Evolutionary conservation across 805 yeast genomes (phyloP), one percentile per base, ranked within the genome.

Genomic region (Zygoascus bituminiphila): DNA sequence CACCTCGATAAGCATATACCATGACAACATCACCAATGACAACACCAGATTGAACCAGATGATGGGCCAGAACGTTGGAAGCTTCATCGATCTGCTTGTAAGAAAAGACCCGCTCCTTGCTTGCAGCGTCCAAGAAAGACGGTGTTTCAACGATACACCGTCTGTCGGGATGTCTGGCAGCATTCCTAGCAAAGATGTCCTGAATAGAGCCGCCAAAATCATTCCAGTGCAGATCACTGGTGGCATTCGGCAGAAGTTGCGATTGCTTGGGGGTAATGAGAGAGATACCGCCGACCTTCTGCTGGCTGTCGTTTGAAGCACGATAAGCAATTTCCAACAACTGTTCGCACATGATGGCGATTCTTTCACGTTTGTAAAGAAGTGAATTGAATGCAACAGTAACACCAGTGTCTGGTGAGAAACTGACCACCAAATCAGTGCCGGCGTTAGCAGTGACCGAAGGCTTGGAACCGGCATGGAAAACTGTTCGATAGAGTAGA

Each of bases 1-100:
- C 98, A 58, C 97, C 96, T 67, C 99, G 81, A 61, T 91, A 87
- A 22, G 98, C 96, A 63, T 93, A 93, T 57, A 94, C 89, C 95
- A 89, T 89, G 15, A 93, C 98, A 15, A 93, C 88, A 64, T 93
- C 98, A 49, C 98, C 98, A 60, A 84, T 75, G 54, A 78, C 72
- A 59, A 93, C 83, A 12, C 98, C 98, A 5, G 82, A 78, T 22
- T 76, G 69, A 50, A 86, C 81, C 58, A 93, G 74, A 61, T 87
- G 84, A 67, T 93, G 91, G 31, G 96, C 98, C 15, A 93, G 89
- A 24, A 88, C 76, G 61, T 94, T 93, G 12, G 97, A 88, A 1
- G 97, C 91, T 64, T 87, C 84, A 65, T 93, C 81, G 59, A 93
- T 91, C 64, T 91, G 96, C 59, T 72, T 73, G 65, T 93, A 93